These are phyloP conservation scores for Tilletia caries DNA, from an alignment of 1,284 basidiomycete species.

Conservation along the genomic window DNA sequence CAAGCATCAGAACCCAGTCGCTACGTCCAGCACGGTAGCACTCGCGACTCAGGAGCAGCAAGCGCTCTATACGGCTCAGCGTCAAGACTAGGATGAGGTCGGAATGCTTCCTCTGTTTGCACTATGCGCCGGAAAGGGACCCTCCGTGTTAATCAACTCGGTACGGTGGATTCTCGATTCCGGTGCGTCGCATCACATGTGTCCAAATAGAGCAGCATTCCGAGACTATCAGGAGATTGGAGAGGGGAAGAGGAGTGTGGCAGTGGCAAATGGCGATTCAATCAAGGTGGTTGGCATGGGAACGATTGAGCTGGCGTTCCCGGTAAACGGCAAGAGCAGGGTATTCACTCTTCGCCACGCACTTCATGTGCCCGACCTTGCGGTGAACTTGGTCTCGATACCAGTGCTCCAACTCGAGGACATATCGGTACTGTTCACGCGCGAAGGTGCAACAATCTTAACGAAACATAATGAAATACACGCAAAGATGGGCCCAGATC, in stretches of 20 bases:
- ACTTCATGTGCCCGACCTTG: background rate
- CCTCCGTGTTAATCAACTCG: background rate
- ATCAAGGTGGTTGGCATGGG: background rate
- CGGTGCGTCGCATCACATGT: background rate
- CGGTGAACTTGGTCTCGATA: background rate
- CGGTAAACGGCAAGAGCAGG: background rate
- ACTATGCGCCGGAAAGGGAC: background rate
- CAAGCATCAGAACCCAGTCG: background rate
- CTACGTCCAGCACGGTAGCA: background rate
- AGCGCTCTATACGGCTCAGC: background rate
- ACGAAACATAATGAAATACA: background rate
- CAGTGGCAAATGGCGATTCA: background rate
- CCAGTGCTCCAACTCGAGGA: background rate
- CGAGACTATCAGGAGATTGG: background rate
- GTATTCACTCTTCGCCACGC: background rate
- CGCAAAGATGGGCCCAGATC: background rate
- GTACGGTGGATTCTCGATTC: background rate
- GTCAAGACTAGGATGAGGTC: background rate
- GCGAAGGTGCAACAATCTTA: background rate
- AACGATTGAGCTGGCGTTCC: background rate
- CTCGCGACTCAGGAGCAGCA: background rate
- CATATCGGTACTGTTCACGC: background rate
- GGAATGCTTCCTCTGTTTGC: background rate
- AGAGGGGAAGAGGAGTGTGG: background rate
- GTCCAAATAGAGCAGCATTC: background rate